A percentile compares a stretch with the other conserved stretches of the same genome.
phyloP scores from a whole-genome alignment of 2,329 filamentous ascomycete species.

The Teratosphaeria nubilosa region DNA sequence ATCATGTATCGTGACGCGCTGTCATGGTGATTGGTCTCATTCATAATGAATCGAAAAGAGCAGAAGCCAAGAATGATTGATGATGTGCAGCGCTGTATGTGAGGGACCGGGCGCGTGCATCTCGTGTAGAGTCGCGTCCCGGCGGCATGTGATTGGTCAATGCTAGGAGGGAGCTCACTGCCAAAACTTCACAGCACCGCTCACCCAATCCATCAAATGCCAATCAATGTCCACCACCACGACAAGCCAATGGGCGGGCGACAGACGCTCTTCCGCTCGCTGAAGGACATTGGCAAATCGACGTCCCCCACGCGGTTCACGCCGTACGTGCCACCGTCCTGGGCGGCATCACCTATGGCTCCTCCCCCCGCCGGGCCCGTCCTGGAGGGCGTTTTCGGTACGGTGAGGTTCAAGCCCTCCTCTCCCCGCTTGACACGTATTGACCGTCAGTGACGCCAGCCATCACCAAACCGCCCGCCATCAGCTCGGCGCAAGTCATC shows the following conservation, averaged over 20 bases:
- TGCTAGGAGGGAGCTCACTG: background rate
- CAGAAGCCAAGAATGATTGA: background rate
- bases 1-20: background rate
- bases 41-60: background rate
- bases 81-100: background rate
- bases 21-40: slow-evolving; percentile 2
- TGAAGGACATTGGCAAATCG: slow-evolving; percentile 9
- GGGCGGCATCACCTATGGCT: background rate
- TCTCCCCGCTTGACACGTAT: slow-evolving; percentile 5
- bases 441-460: slow-evolving; percentile 41
- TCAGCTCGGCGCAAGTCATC: slow-evolving; percentile 83
- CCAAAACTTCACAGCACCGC: background rate
- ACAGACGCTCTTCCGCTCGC: slow-evolving; percentile 14
- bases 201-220: background rate
- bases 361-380: slow-evolving; percentile 1
- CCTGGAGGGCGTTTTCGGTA: slow-evolving; percentile 53
- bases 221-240: background rate
- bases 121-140: background rate
- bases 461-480: slow-evolving; percentile 81
- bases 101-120: background rate
- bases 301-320: slow-evolving; percentile 1
- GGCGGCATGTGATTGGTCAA: background rate
- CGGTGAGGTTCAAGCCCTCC: slow-evolving; percentile 18
- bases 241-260: slow-evolving; percentile 13
- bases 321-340: background rate